phyloP scores from a whole-genome alignment of 768 basidiomycete genomes.

The Cubamyces sp. region DNA sequence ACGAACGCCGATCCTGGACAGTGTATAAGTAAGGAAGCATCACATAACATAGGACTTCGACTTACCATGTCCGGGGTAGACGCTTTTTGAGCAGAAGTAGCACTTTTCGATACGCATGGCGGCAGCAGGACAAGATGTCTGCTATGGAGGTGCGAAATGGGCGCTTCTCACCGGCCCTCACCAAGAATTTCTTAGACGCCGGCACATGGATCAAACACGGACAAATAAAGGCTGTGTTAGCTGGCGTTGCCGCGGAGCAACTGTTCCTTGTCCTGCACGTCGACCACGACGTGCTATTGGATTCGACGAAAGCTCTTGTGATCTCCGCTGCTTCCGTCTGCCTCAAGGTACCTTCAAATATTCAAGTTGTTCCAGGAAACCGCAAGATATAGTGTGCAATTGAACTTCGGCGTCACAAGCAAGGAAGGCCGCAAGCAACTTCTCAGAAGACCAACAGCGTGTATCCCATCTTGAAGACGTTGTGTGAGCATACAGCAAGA shows the following conservation, averaged over 20 bases:
- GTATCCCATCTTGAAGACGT: too few relatives aligned
- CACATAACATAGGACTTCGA: neutral
- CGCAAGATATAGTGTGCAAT: too few relatives aligned
- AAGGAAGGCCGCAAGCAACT: too few relatives aligned
- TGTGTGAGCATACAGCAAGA: too few relatives aligned
- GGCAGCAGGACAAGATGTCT: slow-evolving; percentile 11
- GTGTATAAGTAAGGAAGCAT: slow-evolving; percentile 2
- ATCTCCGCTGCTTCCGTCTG: neutral
- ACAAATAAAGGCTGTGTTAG: slow-evolving; percentile 9
- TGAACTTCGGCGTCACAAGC: too few relatives aligned
- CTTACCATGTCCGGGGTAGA: slow-evolving; percentile 95
- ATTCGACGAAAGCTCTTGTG: too few relatives aligned
- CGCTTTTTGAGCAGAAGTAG: slow-evolving; percentile 96
- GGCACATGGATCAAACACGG: slow-evolving; percentile 7
- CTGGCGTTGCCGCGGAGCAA: neutral
- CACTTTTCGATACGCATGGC: slow-evolving; percentile 96
- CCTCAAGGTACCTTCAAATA: neutral
- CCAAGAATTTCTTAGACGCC: slow-evolving; percentile 19
- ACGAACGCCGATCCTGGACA: slow-evolving; percentile 87
- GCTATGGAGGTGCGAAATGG: slow-evolving; percentile 4
- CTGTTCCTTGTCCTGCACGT: neutral
- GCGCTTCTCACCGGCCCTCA: neutral
- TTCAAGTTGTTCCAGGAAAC: neutral
- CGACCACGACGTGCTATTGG: neutral
- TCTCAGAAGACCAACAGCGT: too few relatives aligned